Evolutionary conservation across 23 red algal genomes (phyloP), one percentile per base, ranked within the genome.

Genomic region (Porphyridium purpureum): DNA sequence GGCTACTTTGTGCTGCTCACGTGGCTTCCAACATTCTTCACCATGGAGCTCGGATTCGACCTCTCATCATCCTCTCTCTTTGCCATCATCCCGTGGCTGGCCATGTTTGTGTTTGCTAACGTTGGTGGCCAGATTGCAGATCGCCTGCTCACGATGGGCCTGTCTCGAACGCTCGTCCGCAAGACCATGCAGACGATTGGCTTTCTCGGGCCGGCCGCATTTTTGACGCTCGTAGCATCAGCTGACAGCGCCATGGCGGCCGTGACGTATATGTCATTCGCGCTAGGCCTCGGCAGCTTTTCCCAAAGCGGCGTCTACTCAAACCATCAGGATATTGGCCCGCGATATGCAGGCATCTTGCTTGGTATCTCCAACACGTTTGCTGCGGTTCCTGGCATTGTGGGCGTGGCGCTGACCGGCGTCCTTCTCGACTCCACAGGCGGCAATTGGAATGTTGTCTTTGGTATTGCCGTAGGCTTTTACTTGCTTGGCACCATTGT

Each of bases 11-110:
- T 95, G 24, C 60, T 95, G 11, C 62, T 84, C 42, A 76, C 75
- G 51, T 95, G 88, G 88, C 60, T 95, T 14, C 88, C 88, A n/a
- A 95, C 88, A 20, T 95, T 80, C 62, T 84, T 95, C 51, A 95
- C 84, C 48, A 74, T 67, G 54, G 65, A 83, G 47, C 68, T 95
- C n/a, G 88, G 88, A 5, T 84, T 95, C 44, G 75, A 95, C 27
- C 67, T 95, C 26, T 55, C 72, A 30, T 52, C 70, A 17, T 95
- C 88, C 4, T 69, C 88, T 49, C 64, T 95, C 47, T 34, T 95
- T 5, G 79, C 76, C 23, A 56, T 95, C 21, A 4, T 95, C n/a
- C 88, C 88, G 34, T 95, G 88, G 88, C 34, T 95, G 7, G 64
- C 88, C 42, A 95, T 95, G 88, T 84, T 85, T 62, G 2, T 86